phyloP scores from a whole-genome alignment of 306 rosid genomes.

The Trichosanthes cucumerina region DNA sequence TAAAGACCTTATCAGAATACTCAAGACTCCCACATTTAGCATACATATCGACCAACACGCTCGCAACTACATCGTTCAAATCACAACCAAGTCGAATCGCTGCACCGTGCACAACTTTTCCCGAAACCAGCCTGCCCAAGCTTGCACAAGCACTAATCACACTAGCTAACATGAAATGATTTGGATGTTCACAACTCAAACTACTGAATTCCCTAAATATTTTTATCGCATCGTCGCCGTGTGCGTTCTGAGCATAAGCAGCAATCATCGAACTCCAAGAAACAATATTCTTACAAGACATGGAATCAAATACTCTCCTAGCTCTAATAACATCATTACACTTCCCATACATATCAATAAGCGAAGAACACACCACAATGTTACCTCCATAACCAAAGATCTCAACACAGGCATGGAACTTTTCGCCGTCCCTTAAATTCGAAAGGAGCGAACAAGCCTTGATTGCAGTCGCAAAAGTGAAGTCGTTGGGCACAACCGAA shows the following conservation, averaged over 20 bases:
- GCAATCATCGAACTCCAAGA: conserved; percentile 86
- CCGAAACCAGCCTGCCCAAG: conserved; percentile 51
- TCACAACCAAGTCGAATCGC: conserved; percentile 43
- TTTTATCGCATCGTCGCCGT: conserved; percentile 42
- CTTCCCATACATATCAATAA: conserved; percentile 77
- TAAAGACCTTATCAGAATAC: conserved; percentile 50
- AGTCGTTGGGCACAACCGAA: conserved; percentile 48
- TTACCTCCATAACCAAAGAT: conserved; percentile 36
- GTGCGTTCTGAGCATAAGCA: conserved; percentile 64
- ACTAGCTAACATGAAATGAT: conserved; percentile 70
- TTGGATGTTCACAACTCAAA: conserved; percentile 27
- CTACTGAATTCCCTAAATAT: conserved; percentile 41
- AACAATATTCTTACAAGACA: conserved; percentile 50
- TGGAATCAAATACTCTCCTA: conserved; percentile 41
- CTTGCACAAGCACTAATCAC: conserved; percentile 64
- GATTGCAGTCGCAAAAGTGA: conserved; percentile 51
- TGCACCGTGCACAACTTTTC: conserved; percentile 57
- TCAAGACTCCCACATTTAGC: conserved; percentile 67
- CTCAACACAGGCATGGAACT: conserved; percentile 41
- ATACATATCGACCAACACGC: conserved; percentile 82
- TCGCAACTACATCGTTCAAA: conserved; percentile 46
- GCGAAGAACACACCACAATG: conserved; percentile 57
- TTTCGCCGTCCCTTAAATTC: conserved; percentile 31
- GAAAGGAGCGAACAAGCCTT: conserved; percentile 65
- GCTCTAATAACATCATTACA: conserved; percentile 53